Percentiles rank a stretch among this genome's conserved stretches.
Evolutionary conservation across 495 filamentous ascomycete genomes (phyloP).

Genomic region (Cercophora newfieldiana): DNA sequence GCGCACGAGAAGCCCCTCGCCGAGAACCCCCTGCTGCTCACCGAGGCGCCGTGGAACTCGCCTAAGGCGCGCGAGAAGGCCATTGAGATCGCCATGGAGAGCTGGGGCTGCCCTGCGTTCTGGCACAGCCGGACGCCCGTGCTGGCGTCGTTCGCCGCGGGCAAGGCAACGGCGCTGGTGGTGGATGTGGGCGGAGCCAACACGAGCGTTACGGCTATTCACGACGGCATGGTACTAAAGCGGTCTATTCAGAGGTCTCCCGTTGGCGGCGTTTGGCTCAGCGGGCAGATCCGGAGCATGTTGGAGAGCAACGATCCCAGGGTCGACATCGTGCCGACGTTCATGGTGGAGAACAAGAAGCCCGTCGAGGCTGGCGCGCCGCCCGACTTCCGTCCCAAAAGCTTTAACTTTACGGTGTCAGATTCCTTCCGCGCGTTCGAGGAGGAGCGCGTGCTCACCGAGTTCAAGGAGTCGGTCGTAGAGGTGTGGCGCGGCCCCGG

Average conservation of each 20-base stretch:
- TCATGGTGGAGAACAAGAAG: slow-evolving; percentile 79
- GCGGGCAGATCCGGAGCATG: slow-evolving; percentile 77
- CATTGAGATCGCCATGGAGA: slow-evolving; percentile 94
- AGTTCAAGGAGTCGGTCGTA: slow-evolving; percentile 97
- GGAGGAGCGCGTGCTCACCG: slow-evolving; percentile 89
- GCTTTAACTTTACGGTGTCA: slow-evolving; percentile 64
- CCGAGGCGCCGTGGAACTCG: slow-evolving; percentile 89
- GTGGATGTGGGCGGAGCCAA: slow-evolving; percentile 90
- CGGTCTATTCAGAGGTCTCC: slow-evolving; percentile 82
- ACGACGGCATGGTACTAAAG: slow-evolving; percentile 91
- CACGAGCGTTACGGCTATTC: slow-evolving; percentile 85
- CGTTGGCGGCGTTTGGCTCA: slow-evolving; percentile 85
- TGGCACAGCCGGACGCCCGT: slow-evolving; percentile 69
- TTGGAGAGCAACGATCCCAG: slow-evolving; percentile 74
- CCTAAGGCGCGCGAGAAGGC: slow-evolving; percentile 84
- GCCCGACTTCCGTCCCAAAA: slow-evolving; percentile 53
- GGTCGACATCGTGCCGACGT: slow-evolving; percentile 80
- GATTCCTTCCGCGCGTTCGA: slow-evolving; percentile 75
- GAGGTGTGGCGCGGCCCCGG: slow-evolving; percentile 88
- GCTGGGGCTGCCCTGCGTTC: slow-evolving; percentile 90
- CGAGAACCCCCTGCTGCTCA: slow-evolving; percentile 91
- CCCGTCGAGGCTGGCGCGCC: slow-evolving; percentile 86
- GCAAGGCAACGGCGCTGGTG: slow-evolving; percentile 88
- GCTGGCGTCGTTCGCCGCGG: slow-evolving; percentile 73
- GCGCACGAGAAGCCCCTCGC: slow-evolving; percentile 73